Conservation (phyloP, 176 grass and related monocot species). For the Puya raimondii region DNA sequence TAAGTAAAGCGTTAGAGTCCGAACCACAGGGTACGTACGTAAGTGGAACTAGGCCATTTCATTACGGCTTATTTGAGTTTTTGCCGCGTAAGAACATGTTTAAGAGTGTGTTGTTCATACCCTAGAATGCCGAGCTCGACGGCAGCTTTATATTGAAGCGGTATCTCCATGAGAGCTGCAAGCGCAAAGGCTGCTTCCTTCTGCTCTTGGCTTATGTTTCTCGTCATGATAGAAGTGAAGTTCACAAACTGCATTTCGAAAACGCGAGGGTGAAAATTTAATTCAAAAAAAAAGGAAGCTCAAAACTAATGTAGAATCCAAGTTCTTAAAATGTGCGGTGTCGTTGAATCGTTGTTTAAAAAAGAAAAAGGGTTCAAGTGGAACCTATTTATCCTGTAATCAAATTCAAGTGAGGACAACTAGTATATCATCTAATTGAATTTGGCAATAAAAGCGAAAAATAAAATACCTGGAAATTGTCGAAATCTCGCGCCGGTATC, state of each 20-base stretch:
- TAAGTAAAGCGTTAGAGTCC: no score
- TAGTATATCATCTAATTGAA: not conserved
- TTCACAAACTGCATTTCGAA: constrained; percentile 57
- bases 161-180: constrained; percentile 88
- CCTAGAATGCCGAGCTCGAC: constrained; percentile 81
- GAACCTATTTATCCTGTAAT: not conserved
- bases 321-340: no score
- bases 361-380: no score
- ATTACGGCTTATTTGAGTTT: not conserved
- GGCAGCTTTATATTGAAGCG: constrained; percentile 87
- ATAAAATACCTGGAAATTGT: constrained; percentile 78
- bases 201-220: constrained; percentile 35
- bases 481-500: constrained; percentile 66
- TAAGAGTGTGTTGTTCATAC: constrained; percentile 17
- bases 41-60: no score
- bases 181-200: constrained; percentile 81
- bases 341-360: no score
- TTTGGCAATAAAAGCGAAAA: not conserved
- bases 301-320: no score
- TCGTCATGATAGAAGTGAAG: constrained; percentile 79
- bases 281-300: not conserved
- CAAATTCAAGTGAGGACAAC: not conserved
- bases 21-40: no score
- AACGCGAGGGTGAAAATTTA: not conserved
- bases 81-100: not conserved